phyloP scores from a whole-genome alignment of 306 rosid species.

The Cucurbita maxima region DNA sequence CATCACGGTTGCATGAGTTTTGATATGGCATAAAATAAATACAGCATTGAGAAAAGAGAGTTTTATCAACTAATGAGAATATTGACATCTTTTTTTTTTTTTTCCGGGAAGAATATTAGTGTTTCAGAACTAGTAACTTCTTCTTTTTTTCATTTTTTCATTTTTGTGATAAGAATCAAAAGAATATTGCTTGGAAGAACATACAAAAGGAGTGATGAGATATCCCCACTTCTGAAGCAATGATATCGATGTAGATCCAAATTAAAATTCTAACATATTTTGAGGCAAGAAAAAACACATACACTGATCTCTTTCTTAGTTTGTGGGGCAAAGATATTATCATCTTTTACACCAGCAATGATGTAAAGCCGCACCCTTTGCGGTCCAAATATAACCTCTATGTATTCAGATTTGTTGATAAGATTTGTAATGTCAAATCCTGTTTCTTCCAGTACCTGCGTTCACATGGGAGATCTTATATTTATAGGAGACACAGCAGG shows the following conservation, averaged over 20 bases:
- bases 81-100: not conserved
- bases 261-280: not conserved
- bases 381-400: slow-evolving; percentile 69
- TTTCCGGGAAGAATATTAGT: not conserved
- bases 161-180: too few species aligned
- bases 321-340: slow-evolving; percentile 81
- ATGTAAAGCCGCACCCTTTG: slow-evolving; percentile 94
- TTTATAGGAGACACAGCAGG: not conserved
- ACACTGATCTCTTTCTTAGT: slow-evolving; percentile 99
- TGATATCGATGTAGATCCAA: not conserved
- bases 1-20: not conserved
- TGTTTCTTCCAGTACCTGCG: slow-evolving; percentile 95
- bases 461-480: slow-evolving; percentile 6
- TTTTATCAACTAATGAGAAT: not conserved
- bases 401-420: slow-evolving; percentile 58
- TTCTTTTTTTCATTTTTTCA: too few species aligned
- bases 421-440: slow-evolving; percentile 80
- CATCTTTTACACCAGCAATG: slow-evolving; percentile 83
- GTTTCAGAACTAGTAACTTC: not conserved
- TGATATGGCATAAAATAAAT: not conserved
- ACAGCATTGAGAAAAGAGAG: not conserved
- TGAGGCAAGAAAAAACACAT: slow-evolving; percentile 20
- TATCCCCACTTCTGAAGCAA: not conserved
- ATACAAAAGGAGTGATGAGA: too few species aligned
- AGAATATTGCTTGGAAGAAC: too few species aligned